These are phyloP conservation scores for Noccaea caerulescens DNA, from an alignment of 345 rosid species.

Conservation along the genomic window DNA sequence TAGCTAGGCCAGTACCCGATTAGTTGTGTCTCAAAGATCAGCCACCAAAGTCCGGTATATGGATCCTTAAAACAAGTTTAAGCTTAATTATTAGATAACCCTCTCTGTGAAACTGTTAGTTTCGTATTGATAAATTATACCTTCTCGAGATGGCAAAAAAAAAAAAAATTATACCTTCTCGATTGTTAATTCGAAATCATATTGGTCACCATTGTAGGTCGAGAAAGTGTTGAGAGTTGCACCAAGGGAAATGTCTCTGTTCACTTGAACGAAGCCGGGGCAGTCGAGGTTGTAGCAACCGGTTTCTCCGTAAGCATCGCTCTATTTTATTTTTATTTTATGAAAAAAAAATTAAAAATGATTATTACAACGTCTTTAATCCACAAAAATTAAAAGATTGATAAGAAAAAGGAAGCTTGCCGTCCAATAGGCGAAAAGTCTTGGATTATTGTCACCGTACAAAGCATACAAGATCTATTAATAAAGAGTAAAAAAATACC, in stretches of 20 bases:
- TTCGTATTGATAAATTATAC: conserved; percentile 16
- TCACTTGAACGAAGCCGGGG: conserved; percentile 67
- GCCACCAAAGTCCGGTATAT: conserved; percentile 65
- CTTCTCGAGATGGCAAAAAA: too few species aligned
- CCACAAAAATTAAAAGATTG: neutral
- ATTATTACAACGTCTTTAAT: neutral
- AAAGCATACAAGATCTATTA: conserved; percentile 5
- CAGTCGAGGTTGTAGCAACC: conserved; percentile 72
- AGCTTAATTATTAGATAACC: neutral
- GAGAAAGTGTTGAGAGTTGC: conserved; percentile 62
- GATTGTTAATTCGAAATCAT: conserved; percentile 45
- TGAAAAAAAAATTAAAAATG: too few species aligned
- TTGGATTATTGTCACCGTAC: conserved; percentile 29
- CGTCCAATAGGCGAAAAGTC: conserved; percentile 33
- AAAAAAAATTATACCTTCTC: conserved; percentile 34
- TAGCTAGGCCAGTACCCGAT: conserved; percentile 66
- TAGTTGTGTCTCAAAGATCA: conserved; percentile 48
- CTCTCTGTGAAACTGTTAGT: conserved; percentile 23
- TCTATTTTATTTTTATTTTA: conserved; percentile 25
- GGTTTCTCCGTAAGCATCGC: conserved; percentile 59
- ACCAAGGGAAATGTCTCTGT: conserved; percentile 58
- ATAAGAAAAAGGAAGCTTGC: conserved; percentile 3
- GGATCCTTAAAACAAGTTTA: conserved; percentile 48
- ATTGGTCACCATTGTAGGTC: conserved; percentile 50
- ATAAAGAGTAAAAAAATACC: neutral